Evolutionary conservation across 164 flowering plant species (phyloP).

Genomic region (Sextonia rubra): DNA sequence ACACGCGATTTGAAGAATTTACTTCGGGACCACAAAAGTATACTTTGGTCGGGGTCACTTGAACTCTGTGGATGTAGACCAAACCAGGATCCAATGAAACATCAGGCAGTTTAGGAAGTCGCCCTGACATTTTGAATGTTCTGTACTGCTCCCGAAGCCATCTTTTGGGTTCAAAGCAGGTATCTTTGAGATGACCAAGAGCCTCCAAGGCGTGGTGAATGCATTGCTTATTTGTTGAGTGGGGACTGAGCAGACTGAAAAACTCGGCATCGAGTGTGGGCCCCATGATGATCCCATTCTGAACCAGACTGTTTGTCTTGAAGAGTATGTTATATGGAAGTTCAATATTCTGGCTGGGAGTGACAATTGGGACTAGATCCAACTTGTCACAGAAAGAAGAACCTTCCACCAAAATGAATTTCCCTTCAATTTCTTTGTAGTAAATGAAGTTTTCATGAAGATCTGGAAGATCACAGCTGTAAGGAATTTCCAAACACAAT

Average conservation of each 20-base stretch:
- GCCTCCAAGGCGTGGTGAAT: slow-evolving; percentile 70
- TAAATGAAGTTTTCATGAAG: slow-evolving; percentile 38
- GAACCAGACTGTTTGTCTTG: slow-evolving; percentile 62
- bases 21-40: slow-evolving; percentile 79
- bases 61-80: slow-evolving; percentile 68
- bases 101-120: slow-evolving; percentile 24
- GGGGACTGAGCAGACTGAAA: slow-evolving; percentile 51
- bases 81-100: slow-evolving; percentile 56
- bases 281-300: slow-evolving; percentile 65
- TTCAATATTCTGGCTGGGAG: slow-evolving; percentile 30
- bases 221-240: slow-evolving; percentile 10
- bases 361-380: slow-evolving; percentile 63
- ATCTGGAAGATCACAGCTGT: slow-evolving; percentile 34
- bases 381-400: slow-evolving; percentile 27
- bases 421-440: slow-evolving; percentile 38
- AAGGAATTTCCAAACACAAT: slow-evolving; percentile 64
- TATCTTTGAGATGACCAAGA: slow-evolving; percentile 50
- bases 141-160: slow-evolving; percentile 57
- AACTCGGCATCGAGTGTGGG: slow-evolving; percentile 50
- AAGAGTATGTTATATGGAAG: slow-evolving; percentile 66
- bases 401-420: slow-evolving; percentile 35
- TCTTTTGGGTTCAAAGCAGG: slow-evolving; percentile 71
- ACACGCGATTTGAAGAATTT: slow-evolving; percentile 69
- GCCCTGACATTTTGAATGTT: slow-evolving; percentile 19
- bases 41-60: slow-evolving; percentile 69